Evolutionary conservation across 1,284 basidiomycete genomes (phyloP).

Genomic region (Earliella scabrosa): DNA sequence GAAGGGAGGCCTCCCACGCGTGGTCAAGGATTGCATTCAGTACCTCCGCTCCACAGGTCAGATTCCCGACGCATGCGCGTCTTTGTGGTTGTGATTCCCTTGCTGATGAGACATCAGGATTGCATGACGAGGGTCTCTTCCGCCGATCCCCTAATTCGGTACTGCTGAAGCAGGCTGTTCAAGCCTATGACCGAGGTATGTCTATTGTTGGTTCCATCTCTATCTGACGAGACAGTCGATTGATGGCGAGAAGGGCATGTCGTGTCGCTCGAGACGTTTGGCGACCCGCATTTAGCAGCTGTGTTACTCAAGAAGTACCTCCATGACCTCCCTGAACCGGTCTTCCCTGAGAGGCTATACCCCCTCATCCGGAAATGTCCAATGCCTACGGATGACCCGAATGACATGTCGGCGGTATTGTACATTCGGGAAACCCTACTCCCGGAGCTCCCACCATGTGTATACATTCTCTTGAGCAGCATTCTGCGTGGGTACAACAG

Average conservation of each 20-base stretch:
- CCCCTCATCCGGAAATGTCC: constrained; percentile 72
- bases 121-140: constrained; percentile 81
- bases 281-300: constrained; percentile 80
- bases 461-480: constrained; percentile 74
- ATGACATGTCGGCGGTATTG: constrained; percentile 57
- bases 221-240: constrained; percentile 10
- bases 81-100: not conserved
- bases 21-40: constrained; percentile 77
- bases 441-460: constrained; percentile 68
- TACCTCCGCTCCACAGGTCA: constrained; percentile 67
- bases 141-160: constrained; percentile 75
- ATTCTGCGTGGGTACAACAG: constrained; percentile 63
- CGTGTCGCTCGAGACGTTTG: constrained; percentile 73
- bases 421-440: constrained; percentile 73
- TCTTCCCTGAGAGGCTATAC: constrained; percentile 75
- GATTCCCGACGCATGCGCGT: constrained; percentile 13
- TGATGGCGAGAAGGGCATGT: constrained; percentile 58
- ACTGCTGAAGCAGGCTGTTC: constrained; percentile 72
- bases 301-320: constrained; percentile 87
- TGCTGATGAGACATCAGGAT: constrained; percentile 43
- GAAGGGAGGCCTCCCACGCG: constrained; percentile 77
- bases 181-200: constrained; percentile 80
- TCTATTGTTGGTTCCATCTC: not conserved
- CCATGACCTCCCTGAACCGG: constrained; percentile 75
- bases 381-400: constrained; percentile 50